A percentile compares a stretch with the other conserved stretches of the same genome.
Evolutionary conservation across 75 land plant species (phyloP).

Genomic region (Chamaecyparis obtusa): DNA sequence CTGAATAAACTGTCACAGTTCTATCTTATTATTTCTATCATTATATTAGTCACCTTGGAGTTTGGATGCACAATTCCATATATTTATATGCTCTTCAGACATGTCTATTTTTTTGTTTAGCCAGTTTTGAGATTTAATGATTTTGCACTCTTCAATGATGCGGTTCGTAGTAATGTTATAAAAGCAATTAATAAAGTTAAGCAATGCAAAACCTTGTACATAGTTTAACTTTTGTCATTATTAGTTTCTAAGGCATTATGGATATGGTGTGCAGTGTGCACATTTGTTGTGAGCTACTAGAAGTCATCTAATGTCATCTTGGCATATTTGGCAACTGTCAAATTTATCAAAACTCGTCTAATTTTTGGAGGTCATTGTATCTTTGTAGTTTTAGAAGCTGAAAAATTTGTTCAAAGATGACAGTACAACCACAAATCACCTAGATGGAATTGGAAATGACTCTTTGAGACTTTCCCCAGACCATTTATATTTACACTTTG

Average conservation of each 20-base stretch:
- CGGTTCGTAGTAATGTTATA: not conserved
- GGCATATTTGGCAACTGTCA: not conserved
- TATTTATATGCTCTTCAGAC: not conserved
- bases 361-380: not conserved
- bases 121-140: not conserved
- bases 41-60: not conserved
- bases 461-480: not conserved
- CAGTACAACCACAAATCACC: not conserved
- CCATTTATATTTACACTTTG: not conserved
- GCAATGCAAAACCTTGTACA: not conserved
- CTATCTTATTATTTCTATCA: not conserved
- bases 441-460: not conserved
- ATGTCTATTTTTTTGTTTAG: not conserved
- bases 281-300: too few species aligned
- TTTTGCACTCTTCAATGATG: not conserved
- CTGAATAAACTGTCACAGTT: not conserved
- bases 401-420: not conserved
- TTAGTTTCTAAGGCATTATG: not conserved
- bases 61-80: not conserved
- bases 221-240: too few species aligned
- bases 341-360: not conserved
- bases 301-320: too few species aligned
- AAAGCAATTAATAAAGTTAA: not conserved
- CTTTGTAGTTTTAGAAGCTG: not conserved
- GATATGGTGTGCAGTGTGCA: not conserved